Evolutionary conservation across 805 yeast genomes (phyloP).

Genomic region (Candida maesae): DNA sequence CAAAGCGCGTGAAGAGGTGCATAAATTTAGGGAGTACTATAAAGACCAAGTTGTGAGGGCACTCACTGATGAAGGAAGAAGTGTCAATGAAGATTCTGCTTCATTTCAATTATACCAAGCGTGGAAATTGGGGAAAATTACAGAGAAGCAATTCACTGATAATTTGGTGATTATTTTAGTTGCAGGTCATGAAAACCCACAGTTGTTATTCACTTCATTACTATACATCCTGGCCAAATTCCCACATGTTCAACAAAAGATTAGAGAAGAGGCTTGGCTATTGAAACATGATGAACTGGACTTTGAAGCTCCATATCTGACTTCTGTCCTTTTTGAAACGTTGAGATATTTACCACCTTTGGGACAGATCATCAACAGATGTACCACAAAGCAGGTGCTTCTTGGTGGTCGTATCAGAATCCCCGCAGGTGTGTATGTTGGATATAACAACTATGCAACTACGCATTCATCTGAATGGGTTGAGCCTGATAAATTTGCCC

Average conservation of each 20-base stretch:
- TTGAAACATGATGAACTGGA: conserved; percentile 11
- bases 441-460: conserved; percentile 51
- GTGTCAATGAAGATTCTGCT: conserved; percentile 34
- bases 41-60: conserved; percentile 32
- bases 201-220: conserved; percentile 44
- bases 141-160: conserved; percentile 46
- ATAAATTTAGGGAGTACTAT: conserved; percentile 36
- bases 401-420: conserved; percentile 41
- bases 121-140: conserved; percentile 33
- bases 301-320: conserved; percentile 29
- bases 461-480: conserved; percentile 48
- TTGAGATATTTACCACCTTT: conserved; percentile 52
- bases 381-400: conserved; percentile 34
- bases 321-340: conserved; percentile 41
- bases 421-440: conserved; percentile 50
- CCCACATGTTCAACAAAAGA: conserved; percentile 30
- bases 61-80: conserved; percentile 21
- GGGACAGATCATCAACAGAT: conserved; percentile 51
- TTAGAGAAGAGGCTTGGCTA: conserved; percentile 25
- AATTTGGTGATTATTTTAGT: conserved; percentile 52
- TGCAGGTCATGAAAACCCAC: conserved; percentile 66
- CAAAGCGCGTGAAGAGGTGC: conserved; percentile 41
- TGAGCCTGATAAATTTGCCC: conserved; percentile 40
- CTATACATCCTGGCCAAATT: conserved; percentile 45
- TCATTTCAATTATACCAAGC: conserved; percentile 41